Conservation (phyloP, 139 green algal genomes). For the Coccomyxa sp. region DNA sequence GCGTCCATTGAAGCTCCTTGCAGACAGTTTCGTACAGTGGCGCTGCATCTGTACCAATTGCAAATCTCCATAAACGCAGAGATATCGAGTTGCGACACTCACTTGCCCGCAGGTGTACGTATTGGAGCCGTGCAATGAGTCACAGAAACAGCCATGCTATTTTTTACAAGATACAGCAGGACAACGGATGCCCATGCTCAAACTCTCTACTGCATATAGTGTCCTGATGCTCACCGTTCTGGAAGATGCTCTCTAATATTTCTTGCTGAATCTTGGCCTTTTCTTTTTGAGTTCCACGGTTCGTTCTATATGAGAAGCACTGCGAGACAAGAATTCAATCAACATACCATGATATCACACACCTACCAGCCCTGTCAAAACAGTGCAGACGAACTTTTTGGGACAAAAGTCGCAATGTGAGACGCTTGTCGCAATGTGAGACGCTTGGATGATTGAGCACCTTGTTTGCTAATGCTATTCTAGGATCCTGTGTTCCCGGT, state of each 20-base stretch:
- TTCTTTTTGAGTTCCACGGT: constrained; percentile 39
- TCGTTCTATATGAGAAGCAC: constrained; percentile 50
- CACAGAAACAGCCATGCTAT: neutral
- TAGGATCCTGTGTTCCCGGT: too few species aligned
- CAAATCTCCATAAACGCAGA: neutral
- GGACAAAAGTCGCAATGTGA: too few species aligned
- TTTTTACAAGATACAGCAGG: neutral
- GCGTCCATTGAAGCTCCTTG: constrained; percentile 49
- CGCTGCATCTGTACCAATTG: constrained; percentile 46
- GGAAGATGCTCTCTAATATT: constrained; percentile 48
- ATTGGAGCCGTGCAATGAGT: neutral
- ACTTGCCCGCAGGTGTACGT: neutral
- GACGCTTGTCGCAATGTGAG: too few species aligned
- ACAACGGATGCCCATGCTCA: neutral
- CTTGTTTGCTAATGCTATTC: too few species aligned
- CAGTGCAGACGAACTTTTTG: too few species aligned
- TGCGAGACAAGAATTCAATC: constrained; percentile 18
- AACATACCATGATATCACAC: neutral
- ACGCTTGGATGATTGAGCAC: too few species aligned
- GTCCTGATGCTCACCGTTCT: constrained; percentile 31
- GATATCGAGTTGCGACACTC: neutral
- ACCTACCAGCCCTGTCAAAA: too few species aligned
- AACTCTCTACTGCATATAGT: neutral
- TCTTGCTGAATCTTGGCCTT: constrained; percentile 39
- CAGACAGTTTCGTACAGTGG: constrained; percentile 75